Percentiles rank a stretch among this genome's conserved stretches.
Conservation (phyloP, 225 moss, liverwort and hornwort genomes). For the Polytrichum commune region DNA sequence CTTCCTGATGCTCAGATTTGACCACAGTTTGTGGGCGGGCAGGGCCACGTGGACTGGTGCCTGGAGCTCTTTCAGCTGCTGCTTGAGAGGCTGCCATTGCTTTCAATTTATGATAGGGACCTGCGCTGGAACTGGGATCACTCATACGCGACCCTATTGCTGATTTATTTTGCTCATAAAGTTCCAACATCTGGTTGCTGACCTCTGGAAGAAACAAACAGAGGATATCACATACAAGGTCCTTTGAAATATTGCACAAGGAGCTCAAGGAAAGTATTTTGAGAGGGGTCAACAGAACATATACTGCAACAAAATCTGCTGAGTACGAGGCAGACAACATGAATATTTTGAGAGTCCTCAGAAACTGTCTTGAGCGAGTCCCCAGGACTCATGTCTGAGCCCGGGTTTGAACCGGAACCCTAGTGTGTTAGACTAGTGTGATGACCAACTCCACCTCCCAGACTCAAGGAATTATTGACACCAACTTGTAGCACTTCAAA, state of each 20-base stretch:
- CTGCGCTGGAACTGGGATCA: conserved; percentile 62
- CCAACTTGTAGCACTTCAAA: no score
- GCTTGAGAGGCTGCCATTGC: conserved; percentile 6
- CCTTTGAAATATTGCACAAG: not conserved
- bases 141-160: conserved; percentile 56
- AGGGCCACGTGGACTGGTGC: conserved; percentile 3
- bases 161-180: conserved; percentile 88
- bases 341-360: not conserved
- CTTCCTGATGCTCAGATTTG: conserved; percentile 30
- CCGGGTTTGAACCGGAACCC: conserved; percentile 4
- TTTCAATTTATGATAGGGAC: conserved; percentile 8
- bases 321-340: not conserved
- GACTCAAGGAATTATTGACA: not conserved
- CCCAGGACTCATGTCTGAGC: conserved; percentile 4
- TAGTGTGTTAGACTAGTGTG: not conserved
- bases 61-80: conserved; percentile 6
- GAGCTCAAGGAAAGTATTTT: no score
- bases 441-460: conserved; percentile 11
- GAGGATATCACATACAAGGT: not conserved
- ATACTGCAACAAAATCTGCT: not conserved
- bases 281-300: not conserved
- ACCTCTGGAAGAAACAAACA: conserved; percentile 61
- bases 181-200: conserved; percentile 93
- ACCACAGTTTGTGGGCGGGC: conserved; percentile 16
- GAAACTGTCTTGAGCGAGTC: not conserved